These are phyloP conservation scores for Acer yangbiense DNA, from an alignment of 345 rosid genomes.

Conservation along the genomic window DNA sequence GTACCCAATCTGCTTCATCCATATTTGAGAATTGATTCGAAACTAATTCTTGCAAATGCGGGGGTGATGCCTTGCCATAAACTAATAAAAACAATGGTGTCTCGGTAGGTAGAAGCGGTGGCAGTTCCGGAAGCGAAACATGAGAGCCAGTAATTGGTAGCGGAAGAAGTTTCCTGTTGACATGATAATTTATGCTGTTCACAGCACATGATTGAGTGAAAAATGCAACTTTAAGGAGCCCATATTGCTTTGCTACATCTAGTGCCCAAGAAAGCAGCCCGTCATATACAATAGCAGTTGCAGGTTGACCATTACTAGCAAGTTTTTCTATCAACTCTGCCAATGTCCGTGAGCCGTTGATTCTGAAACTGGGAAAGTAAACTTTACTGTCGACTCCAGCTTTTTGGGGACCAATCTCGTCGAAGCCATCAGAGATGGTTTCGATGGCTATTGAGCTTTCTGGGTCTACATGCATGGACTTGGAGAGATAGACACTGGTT, in stretches of 20 bases:
- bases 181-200: constrained; percentile 19
- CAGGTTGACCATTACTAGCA: background rate
- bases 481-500: constrained; percentile 23
- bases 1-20: constrained; percentile 29
- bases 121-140: constrained; percentile 33
- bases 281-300: constrained; percentile 26
- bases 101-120: constrained; percentile 19
- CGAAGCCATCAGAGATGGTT: background rate
- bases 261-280: constrained; percentile 34
- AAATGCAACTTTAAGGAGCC: constrained; percentile 28
- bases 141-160: constrained; percentile 17
- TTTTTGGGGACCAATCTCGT: too few species aligned
- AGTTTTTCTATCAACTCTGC: too few species aligned
- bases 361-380: too few species aligned
- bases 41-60: background rate
- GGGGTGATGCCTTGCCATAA: background rate
- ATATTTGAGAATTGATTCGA: constrained; percentile 30
- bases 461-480: constrained; percentile 20
- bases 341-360: too few species aligned
- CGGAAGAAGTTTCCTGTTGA: constrained; percentile 10
- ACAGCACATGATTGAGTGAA: constrained; percentile 38
- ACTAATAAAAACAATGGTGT: constrained; percentile 26
- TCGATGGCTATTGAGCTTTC: background rate
- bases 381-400: too few species aligned
- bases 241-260: constrained; percentile 34